Base-by-base conservation (phyloP, 2,329 filamentous ascomycete species). In the Pseudogymnoascus sp. region DNA sequence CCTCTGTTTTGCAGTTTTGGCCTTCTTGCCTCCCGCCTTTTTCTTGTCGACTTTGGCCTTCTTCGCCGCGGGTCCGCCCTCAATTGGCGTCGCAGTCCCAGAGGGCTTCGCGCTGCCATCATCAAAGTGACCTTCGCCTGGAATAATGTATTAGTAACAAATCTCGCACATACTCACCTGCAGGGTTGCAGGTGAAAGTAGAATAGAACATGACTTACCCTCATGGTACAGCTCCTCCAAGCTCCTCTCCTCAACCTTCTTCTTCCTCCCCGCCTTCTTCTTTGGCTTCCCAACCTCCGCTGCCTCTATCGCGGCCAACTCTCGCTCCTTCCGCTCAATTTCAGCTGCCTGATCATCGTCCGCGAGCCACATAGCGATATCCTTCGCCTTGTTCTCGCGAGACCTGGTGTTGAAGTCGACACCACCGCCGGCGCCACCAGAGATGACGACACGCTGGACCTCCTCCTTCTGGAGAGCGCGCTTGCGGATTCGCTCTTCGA, bases 171-270 rank as follows among this genome's bases (percentile, higher is more conserved):
- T 63, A 32, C 18, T n/a, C 14, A 18, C 11, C 3, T 32, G 28
- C 25, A 32, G 14, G 30, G 43, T 58, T n/a, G n/a, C n/a, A 60
- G 32, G 8, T 5, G 22, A 43, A 60, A 37, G 7, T 3, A 22
- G 39, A 32, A n/a, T 32, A 18, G 43, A 32, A 5, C 63, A n/a
- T 4, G 60, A 77, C 90, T 86, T 74, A 96, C 94, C 94, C 81
- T 99, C 94, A 73, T 99, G 94, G 77, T 99, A 99, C 90, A 99
- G 91, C 72, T 97, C 93, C 73, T 97, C 94, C 74, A 97, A 77
- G 70, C 88, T 93, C 38, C 74, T 77, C 62, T 78, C 78, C 41
- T 76, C 77, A 64, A 78, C 77, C 74, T 84, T 84, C 62, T 80
- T 75, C 72, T 84, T 84, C 65, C 75, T 78, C 37, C 81, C 81